Conservation (phyloP, 2,329 filamentous ascomycete species). For the Diaporthe sp. region DNA sequence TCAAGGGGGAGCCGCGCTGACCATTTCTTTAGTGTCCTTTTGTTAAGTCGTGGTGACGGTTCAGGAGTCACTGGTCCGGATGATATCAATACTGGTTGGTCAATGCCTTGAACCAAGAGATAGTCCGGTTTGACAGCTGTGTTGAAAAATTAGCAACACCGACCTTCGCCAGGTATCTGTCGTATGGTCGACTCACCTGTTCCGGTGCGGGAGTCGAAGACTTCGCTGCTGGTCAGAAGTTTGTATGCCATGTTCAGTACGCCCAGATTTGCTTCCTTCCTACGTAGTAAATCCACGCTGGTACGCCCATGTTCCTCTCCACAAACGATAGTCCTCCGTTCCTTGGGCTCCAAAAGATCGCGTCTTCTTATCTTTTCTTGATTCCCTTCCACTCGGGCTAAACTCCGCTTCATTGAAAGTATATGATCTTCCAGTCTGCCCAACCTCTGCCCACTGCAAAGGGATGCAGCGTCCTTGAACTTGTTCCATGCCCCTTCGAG, state of each 20-base stretch:
- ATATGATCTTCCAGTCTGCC: background rate
- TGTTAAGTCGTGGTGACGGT: too few species aligned
- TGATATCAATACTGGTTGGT: too few species aligned
- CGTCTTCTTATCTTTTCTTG: background rate
- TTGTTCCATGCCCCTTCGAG: background rate
- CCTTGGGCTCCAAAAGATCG: too few species aligned
- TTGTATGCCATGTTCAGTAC: background rate
- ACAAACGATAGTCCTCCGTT: background rate
- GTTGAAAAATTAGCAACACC: too few species aligned
- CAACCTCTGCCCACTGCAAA: background rate
- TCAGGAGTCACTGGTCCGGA: too few species aligned
- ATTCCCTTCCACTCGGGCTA: background rate
- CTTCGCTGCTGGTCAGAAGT: background rate
- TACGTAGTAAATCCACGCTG: background rate
- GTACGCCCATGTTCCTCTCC: background rate
- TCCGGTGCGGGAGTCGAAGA: background rate
- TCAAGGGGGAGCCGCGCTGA: too few species aligned
- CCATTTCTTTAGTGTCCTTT: too few species aligned
- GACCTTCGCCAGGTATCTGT: too few species aligned
- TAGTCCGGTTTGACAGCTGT: too few species aligned
- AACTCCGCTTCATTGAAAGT: too few species aligned
- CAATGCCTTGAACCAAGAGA: too few species aligned
- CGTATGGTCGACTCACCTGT: too few species aligned
- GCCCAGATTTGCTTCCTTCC: background rate
- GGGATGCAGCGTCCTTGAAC: background rate